These are phyloP conservation scores for Rhodotorula sp. DNA, from an alignment of 1,284 basidiomycete genomes.

Conservation along the genomic window DNA sequence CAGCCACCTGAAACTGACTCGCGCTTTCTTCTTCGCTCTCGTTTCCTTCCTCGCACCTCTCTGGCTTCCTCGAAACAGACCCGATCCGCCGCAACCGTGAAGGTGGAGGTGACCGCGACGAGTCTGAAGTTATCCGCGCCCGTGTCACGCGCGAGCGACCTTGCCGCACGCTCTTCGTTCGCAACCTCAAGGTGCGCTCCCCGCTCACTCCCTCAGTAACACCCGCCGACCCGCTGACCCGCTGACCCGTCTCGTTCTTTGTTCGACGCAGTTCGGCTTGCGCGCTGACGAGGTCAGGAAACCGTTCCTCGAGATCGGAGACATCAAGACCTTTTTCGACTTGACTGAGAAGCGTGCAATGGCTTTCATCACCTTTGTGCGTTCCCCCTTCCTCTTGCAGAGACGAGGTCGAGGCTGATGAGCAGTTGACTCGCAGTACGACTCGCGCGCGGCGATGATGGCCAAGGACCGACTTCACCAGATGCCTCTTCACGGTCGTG, in stretches of 20 bases:
- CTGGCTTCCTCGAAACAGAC: background rate
- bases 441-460: slow-evolving; percentile 83
- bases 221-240: too few species aligned
- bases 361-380: slow-evolving; percentile 95
- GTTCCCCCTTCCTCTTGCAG: slow-evolving; percentile 48
- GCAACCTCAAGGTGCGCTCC: slow-evolving; percentile 83
- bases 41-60: background rate
- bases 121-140: slow-evolving; percentile 82
- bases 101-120: slow-evolving; percentile 52
- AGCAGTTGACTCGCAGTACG: slow-evolving; percentile 60
- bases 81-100: background rate
- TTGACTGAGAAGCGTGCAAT: slow-evolving; percentile 88
- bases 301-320: slow-evolving; percentile 85
- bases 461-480: slow-evolving; percentile 85
- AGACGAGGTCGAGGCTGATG: background rate
- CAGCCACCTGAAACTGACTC: background rate
- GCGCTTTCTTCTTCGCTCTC: background rate
- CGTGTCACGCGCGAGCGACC: slow-evolving; percentile 86
- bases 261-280: slow-evolving; percentile 88
- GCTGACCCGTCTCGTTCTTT: too few species aligned
- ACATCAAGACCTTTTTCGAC: slow-evolving; percentile 96
- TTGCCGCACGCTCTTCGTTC: slow-evolving; percentile 91
- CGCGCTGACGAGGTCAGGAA: slow-evolving; percentile 75
- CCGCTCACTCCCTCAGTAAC: background rate
- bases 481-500: slow-evolving; percentile 72